phyloP scores from a whole-genome alignment of 768 basidiomycete species.

The Crepidotus variabilis region DNA sequence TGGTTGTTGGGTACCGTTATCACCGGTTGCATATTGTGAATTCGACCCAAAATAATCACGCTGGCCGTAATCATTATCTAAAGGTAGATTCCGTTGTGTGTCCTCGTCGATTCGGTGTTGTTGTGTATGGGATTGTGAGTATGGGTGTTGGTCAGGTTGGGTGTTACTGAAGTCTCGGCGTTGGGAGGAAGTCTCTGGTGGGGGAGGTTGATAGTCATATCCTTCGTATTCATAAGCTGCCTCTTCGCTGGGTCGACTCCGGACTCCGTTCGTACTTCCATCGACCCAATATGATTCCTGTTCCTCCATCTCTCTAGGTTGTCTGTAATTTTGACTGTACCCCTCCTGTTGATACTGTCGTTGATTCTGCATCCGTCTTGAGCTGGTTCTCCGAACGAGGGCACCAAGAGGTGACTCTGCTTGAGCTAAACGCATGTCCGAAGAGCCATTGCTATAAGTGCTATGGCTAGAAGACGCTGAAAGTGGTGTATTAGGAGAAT shows the following conservation, averaged over 20 bases:
- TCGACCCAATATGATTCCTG: neutral
- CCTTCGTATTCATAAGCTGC: neutral
- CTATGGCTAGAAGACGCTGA: too few relatives aligned
- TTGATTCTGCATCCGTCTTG: constrained; percentile 23
- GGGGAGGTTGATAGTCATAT: neutral
- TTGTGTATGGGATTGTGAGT: too few relatives aligned
- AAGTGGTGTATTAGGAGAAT: too few relatives aligned
- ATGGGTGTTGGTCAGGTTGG: too few relatives aligned
- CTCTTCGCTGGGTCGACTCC: neutral
- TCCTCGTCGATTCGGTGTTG: too few relatives aligned
- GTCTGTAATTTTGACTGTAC: neutral
- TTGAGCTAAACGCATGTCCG: constrained; percentile 61
- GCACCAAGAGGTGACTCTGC: constrained; percentile 53
- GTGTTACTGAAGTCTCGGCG: too few relatives aligned
- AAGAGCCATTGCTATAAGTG: constrained; percentile 34
- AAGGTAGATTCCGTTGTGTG: too few relatives aligned
- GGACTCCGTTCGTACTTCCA: neutral
- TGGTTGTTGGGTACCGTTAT: too few relatives aligned
- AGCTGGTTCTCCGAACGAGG: constrained; percentile 53
- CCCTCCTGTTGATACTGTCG: neutral
- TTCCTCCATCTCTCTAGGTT: neutral
- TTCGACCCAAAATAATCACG: too few relatives aligned
- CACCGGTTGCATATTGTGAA: too few relatives aligned
- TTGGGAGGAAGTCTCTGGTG: too few relatives aligned
- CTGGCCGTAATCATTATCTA: too few relatives aligned